These are phyloP conservation scores for Oryza glaberrima DNA, from an alignment of 176 grass and related monocot genomes.

Conservation along the genomic window DNA sequence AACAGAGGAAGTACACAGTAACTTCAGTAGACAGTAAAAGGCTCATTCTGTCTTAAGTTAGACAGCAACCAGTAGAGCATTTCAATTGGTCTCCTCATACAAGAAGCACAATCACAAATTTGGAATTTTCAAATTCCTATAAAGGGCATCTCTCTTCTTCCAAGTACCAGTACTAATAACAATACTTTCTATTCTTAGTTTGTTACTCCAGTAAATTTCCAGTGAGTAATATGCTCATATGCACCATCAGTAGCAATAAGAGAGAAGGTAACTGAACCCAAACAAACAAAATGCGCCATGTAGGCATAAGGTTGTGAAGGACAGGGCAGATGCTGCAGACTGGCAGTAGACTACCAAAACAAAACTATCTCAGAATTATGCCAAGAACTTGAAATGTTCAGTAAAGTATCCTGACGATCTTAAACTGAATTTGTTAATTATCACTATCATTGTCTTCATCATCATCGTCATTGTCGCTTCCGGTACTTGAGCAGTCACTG, in stretches of 20 bases:
- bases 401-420: background rate
- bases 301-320: background rate
- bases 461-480: background rate
- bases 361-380: background rate
- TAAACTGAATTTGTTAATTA: slow-evolving; percentile 3
- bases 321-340: background rate
- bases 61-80: background rate
- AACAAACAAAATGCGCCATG: background rate
- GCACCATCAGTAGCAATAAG: background rate
- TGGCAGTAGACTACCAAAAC: background rate
- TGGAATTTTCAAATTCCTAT: background rate
- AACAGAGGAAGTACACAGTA: background rate
- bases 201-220: background rate
- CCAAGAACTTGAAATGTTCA: background rate
- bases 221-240: background rate
- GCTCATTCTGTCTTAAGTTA: background rate
- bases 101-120: slow-evolving; percentile 8
- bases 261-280: background rate
- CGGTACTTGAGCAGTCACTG: slow-evolving; percentile 29
- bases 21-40: background rate
- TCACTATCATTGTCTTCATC: slow-evolving; percentile 18
- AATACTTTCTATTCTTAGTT: background rate
- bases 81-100: background rate
- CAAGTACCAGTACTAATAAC: background rate
- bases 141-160: background rate